Base-by-base conservation (phyloP, 306 rosid genomes). In the Lathyrus sativus region DNA sequence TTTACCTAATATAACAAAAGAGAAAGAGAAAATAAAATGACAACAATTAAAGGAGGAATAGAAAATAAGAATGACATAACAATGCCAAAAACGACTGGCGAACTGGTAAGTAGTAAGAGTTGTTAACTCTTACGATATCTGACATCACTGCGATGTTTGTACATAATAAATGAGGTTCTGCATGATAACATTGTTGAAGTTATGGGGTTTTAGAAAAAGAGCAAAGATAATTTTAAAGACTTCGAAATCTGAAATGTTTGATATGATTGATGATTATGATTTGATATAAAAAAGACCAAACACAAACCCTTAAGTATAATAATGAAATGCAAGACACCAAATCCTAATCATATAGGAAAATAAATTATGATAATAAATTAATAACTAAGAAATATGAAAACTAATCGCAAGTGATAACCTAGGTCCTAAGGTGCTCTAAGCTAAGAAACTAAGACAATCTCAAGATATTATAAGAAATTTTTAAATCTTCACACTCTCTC, bases 1-100 rank as follows among this genome's bases (percentile, higher is more conserved):
- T 93, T 93, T 79, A 90, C 87, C 98, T 93, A 57, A 71, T 68
- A 71, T 88, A 56, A 66, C 67, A 67, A 65, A 59, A 77, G 57
- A 78, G 59, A 18, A 43, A 46, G 57, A 72, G 4, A 28, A 82
- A 43, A 35, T 35, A 50, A 17, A 44, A 73, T 42, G 48, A 24
- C 12, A 62, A 14, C 29, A 44, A 74, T 48, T 22, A 53, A 53
- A 62, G 75, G 51, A 77, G 62, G 41, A 42, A 45, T 67, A 73
- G 38, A 82, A 51, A 43, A 75, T 65, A 54, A 22, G 79, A 43
- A 74, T 44, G 46, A 22, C 8, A 70, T 35, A 65, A 18, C 38
- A 43, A 75, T 50, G 50, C 14, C 10, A 49, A 48, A 33, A 37
- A 68, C 46, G 33, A 24, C 38, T 44, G 9, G 7, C 33, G 53